Evolutionary conservation across 192 early-diverging fungal genomes (phyloP).

Genomic region (Diversispora eburnea): DNA sequence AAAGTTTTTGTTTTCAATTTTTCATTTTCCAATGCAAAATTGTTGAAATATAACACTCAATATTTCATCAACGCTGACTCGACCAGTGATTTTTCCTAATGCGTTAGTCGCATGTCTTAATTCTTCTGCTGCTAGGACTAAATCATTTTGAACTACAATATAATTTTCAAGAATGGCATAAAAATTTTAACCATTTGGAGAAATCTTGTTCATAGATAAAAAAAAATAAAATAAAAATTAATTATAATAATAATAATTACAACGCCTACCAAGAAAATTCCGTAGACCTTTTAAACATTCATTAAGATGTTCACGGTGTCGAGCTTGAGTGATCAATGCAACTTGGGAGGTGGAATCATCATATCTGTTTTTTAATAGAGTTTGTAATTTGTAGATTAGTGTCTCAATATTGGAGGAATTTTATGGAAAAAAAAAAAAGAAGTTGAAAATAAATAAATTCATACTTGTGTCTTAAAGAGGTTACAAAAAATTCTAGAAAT

Average conservation of each 20-base stretch:
- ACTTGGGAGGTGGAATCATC: conserved; percentile 33
- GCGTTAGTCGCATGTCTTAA: conserved; percentile 59
- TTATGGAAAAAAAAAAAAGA: background rate
- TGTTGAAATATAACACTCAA: conserved; percentile 70
- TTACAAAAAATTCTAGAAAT: conserved; percentile 42
- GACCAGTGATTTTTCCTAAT: conserved; percentile 69
- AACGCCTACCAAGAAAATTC: conserved; percentile 42
- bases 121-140: conserved; percentile 75
- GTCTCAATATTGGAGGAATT: background rate
- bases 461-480: conserved; percentile 44
- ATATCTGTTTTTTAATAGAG: conserved; percentile 27
- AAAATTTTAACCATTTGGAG: too few species aligned
- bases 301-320: conserved; percentile 63
- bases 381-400: background rate
- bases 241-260: background rate
- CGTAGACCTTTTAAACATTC: conserved; percentile 49
- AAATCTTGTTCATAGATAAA: background rate
- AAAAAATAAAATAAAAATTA: background rate
- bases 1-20: background rate
- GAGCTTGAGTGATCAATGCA: conserved; percentile 61
- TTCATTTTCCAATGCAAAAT: conserved; percentile 78
- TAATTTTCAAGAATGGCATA: background rate
- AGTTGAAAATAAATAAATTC: background rate
- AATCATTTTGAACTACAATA: conserved; percentile 40
- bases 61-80: conserved; percentile 69